Conservation (phyloP, 2,329 filamentous ascomycete genomes). For the Fusarium pseudoanthophilum region DNA sequence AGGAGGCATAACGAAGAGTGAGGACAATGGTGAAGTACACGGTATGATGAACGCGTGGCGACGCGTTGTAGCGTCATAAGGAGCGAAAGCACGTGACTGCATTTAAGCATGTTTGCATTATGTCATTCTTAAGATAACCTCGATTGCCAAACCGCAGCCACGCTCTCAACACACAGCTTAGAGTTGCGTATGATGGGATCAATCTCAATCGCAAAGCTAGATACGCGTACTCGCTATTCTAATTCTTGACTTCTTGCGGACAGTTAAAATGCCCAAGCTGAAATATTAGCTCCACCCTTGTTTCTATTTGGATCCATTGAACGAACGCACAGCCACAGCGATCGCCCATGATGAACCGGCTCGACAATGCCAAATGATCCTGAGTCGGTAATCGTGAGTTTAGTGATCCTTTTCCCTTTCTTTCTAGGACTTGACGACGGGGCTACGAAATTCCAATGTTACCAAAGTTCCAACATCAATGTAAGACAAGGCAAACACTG, state of each 20-base stretch:
- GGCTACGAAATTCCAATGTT: too few relatives aligned
- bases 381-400: constrained; percentile 7
- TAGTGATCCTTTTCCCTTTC: not conserved
- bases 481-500: not conserved
- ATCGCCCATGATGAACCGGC: not conserved
- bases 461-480: not conserved
- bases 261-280: not conserved
- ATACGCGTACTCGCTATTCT: not conserved
- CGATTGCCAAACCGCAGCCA: not conserved
- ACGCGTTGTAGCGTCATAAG: constrained; percentile 15
- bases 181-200: not conserved
- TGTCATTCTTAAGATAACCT: not conserved
- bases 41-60: constrained; percentile 17
- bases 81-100: constrained; percentile 42
- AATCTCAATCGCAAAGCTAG: not conserved
- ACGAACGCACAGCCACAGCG: constrained; percentile 27
- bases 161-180: not conserved
- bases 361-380: constrained; percentile 3
- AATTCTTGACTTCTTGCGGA: not conserved
- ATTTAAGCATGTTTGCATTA: not conserved
- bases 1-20: constrained; percentile 26
- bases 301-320: not conserved
- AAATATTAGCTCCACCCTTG: not conserved
- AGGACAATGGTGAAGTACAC: constrained; percentile 1
- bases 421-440: too few relatives aligned